Evolutionary conservation across 495 filamentous ascomycete genomes (phyloP).

Genomic region (Xylaria acuta): DNA sequence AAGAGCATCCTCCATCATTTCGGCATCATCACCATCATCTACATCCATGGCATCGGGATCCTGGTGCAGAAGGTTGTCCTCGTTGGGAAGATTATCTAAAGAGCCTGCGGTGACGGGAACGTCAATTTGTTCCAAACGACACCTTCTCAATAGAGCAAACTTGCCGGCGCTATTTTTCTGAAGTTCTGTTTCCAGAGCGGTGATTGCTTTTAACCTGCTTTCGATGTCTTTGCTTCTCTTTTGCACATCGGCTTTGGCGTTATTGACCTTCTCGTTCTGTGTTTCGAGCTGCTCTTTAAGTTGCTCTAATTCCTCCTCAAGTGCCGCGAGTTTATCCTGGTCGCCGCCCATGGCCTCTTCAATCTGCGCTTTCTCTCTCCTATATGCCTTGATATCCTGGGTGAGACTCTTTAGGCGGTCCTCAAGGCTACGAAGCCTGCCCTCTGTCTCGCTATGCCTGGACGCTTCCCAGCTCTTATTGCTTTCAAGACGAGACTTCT

Average conservation of each 20-base stretch:
- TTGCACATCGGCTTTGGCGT: conserved; percentile 82
- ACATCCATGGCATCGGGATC: conserved; percentile 90
- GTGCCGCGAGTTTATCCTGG: conserved; percentile 75
- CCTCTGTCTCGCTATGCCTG: conserved; percentile 68
- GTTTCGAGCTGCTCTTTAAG: conserved; percentile 69
- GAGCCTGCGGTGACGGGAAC: conserved; percentile 80
- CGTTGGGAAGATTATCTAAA: conserved; percentile 87
- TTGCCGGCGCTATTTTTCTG: conserved; percentile 82
- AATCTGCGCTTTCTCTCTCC: conserved; percentile 73
- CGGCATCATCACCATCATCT: conserved; percentile 70
- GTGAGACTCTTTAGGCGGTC: conserved; percentile 68
- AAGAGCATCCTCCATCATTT: conserved; percentile 57
- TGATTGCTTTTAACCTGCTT: conserved; percentile 74
- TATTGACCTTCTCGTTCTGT: conserved; percentile 76
- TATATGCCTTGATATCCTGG: conserved; percentile 69
- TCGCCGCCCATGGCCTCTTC: conserved; percentile 74
- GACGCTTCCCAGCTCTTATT: conserved; percentile 79
- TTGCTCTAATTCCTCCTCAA: conserved; percentile 73
- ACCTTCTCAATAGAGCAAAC: conserved; percentile 83
- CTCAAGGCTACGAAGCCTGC: conserved; percentile 72
- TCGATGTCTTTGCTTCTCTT: conserved; percentile 85
- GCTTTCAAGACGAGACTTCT: conserved; percentile 81
- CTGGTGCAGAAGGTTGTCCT: conserved; percentile 71
- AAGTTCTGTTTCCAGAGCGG: conserved; percentile 77
- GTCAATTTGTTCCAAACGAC: conserved; percentile 91